Conservation (phyloP, 352 stramenopile genomes). For the Salisapilia sapeloensis region DNA sequence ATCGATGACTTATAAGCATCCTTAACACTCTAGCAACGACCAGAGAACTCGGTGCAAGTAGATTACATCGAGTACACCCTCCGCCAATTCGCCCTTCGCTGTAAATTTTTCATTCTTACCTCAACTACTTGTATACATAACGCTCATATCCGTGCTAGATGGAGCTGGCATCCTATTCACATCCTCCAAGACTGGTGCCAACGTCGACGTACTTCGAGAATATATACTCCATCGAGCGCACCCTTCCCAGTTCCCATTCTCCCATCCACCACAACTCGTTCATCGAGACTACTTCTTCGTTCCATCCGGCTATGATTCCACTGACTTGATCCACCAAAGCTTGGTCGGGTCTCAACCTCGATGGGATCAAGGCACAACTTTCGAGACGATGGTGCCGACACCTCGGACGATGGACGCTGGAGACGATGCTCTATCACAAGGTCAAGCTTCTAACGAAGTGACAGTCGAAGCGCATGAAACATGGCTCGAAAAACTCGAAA, state of each 20-base stretch:
- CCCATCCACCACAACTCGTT: constrained; percentile 45
- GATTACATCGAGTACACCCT: constrained; percentile 73
- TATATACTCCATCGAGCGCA: constrained; percentile 64
- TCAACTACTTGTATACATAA: neutral
- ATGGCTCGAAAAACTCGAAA: constrained; percentile 74
- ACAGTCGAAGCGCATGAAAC: constrained; percentile 47
- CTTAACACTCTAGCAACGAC: constrained; percentile 18
- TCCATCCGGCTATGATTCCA: constrained; percentile 63
- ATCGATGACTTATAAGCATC: neutral
- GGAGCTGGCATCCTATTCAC: constrained; percentile 66
- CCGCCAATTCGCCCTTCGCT: constrained; percentile 61
- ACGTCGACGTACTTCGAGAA: constrained; percentile 50
- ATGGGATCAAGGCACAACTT: constrained; percentile 59
- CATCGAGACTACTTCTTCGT: constrained; percentile 56
- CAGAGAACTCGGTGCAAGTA: constrained; percentile 72
- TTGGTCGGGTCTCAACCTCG: constrained; percentile 54
- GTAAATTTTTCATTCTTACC: constrained; percentile 13
- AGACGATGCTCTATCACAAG: constrained; percentile 3
- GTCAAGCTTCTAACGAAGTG: constrained; percentile 18
- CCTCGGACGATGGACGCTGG: constrained; percentile 18
- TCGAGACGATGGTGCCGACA: constrained; percentile 61
- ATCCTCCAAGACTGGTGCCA: constrained; percentile 56
- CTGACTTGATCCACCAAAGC: constrained; percentile 55
- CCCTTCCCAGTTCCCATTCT: constrained; percentile 54
- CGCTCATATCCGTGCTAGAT: constrained; percentile 10